Base-by-base conservation (phyloP, 164 flowering plant genomes). In the Vitis rotundifolia region DNA sequence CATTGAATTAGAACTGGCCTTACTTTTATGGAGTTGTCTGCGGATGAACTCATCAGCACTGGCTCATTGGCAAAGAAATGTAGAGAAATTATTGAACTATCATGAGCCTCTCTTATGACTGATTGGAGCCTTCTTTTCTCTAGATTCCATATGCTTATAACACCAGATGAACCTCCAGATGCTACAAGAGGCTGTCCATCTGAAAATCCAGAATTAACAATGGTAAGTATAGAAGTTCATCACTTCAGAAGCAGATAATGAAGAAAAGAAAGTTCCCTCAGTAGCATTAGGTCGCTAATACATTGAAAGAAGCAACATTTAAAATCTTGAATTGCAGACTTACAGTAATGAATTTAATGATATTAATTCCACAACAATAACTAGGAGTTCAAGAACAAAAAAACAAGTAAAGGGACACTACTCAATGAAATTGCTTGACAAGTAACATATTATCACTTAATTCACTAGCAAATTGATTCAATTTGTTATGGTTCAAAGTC, bases 141-240 rank as follows among this genome's bases (percentile, higher is more conserved):
- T 68, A 96, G 97, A 87, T 96, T 91, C 99, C 99, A 96, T 71
- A 96, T 84, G 82, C 92, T 93, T 80, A 93, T 90, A 54, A 91
- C 94, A 73, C 99, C 99, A 58, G 97, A 93, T 48, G 98, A 89
- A 79, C 91, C 93, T 48, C 99, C 99, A 59, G 99, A 96, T 47
- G 99, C 99, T 68, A 96, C 77, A 78, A 91, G 93, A 57, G 98
- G 99, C 70, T 85, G 95, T 31, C 97, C 99, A 84, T 93, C 98
- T 93, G 69, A 55, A 72, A 63, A 68, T 44, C 52, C n/a, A 49
- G 15, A 64, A 66, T 9, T 9, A 59, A 44, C 16, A 66, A 31
- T 51, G 13, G 62, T 57, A 63, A 72, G 67, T 26, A 12, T 48
- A 62, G 13, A 28, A 66, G 47, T 11, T 12, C 47, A 48, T 60